Evolutionary conservation across 2,329 filamentous ascomycete species (phyloP), one percentile per base, ranked within the genome.

Genomic region (Colletotrichum australisinense): DNA sequence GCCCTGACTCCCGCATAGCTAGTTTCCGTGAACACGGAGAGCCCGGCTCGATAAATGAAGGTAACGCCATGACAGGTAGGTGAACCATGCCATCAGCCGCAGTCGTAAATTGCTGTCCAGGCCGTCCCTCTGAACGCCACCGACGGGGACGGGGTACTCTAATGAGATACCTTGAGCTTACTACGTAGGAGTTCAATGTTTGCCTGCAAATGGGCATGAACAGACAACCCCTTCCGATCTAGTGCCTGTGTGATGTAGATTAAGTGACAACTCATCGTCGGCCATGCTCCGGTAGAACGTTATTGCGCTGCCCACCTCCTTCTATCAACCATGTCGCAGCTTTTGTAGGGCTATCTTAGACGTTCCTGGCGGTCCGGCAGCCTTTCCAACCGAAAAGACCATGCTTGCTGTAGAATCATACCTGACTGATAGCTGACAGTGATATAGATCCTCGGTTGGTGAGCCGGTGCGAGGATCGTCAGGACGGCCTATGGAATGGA

Each of bases 391-490:
- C 53, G 32, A 26, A 65, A 69, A 59, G 42, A 49, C 24, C 69
- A 66, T 52, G 71, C 24, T 19, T 19, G 35, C 46, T 49, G 67
- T 59, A 53, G 26, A 62, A 30, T 60, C 35, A 73, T 71, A 60
- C 67, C 59, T 30, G 67, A 26, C 58, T 67, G 30, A 70, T 71
- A 71, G 38, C 32, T 65, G 32, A 58, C 32, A 38, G 62, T 71
- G 24, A 57, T 73, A 73, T 71, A 71, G 71, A 73, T 73, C 35
- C 60, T 73, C 71, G 71, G 71, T 62, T 49, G 57, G 49, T 49
- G 71, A 73, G 67, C 71, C 67, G 71, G 56, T 24, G 67, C 59
- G 30, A 57, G 38, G 67, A 71, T 71, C 56, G 52, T 56, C 71
- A 73, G 60, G 53, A 59, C 53, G 49, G 30, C 46, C 26, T 16